Evolutionary conservation across 2,329 filamentous ascomycete species (phyloP).

Genomic region (Chrysoporthe cubensis): DNA sequence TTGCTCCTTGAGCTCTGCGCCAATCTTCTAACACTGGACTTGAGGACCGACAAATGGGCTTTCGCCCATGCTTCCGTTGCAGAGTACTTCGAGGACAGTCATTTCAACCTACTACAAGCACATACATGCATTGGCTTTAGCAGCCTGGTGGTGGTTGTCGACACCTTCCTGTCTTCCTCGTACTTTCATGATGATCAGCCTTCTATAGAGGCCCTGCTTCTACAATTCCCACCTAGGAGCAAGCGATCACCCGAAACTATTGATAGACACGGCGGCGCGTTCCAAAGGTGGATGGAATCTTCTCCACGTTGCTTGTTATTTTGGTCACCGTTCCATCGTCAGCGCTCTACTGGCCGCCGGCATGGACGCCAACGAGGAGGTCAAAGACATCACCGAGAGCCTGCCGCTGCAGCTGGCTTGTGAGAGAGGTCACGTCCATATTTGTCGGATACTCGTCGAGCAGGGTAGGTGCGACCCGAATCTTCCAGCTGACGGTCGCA

Average conservation of each 20-base stretch:
- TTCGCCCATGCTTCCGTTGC: slow-evolving; percentile 31
- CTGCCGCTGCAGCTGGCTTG: not conserved
- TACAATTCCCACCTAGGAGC: no score
- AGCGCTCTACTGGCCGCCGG: not conserved
- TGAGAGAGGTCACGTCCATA: not conserved
- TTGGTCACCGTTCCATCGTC: not conserved
- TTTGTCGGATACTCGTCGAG: not conserved
- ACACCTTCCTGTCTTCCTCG: not conserved
- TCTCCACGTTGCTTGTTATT: slow-evolving; percentile 1
- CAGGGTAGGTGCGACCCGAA: not conserved
- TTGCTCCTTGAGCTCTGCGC: slow-evolving; percentile 1
- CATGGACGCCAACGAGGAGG: not conserved
- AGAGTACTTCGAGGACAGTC: slow-evolving; percentile 29
- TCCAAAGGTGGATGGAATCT: not conserved
- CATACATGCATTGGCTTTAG: not conserved
- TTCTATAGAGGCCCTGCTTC: no score
- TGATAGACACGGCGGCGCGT: not conserved
- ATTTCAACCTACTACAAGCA: slow-evolving; percentile 22
- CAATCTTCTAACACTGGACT: not conserved
- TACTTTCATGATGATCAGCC: no score
- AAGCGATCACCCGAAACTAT: not conserved
- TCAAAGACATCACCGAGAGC: not conserved
- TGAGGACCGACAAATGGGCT: slow-evolving; percentile 13
- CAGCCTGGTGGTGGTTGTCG: not conserved
- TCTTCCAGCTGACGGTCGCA: not conserved